Evolutionary conservation across 2,329 filamentous ascomycete genomes (phyloP), one percentile per base, ranked within the genome.

Genomic region (Cladophialophora psammophila): DNA sequence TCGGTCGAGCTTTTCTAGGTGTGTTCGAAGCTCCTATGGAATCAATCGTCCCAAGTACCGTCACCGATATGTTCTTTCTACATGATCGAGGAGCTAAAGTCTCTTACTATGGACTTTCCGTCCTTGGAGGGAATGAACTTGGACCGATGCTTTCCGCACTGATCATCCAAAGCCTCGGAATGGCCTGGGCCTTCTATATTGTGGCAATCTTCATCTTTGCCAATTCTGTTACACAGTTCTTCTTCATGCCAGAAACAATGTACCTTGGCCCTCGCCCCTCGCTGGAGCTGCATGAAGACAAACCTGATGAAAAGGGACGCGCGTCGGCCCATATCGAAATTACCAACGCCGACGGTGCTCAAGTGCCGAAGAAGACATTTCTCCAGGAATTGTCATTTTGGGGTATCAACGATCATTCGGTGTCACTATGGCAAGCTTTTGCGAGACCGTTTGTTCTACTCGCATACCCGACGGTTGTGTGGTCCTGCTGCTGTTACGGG

Each of bases 31-130:
- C 85, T 1, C 83, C 84, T 0, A 74, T 73, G n/a, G 60, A 54
- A 18, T 62, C 60, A 5, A 62, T 54, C 26, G 35, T 42, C 50
- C 48, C 84, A 0, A 76, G 85, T 8, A 85, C 84, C 1, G 85
- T 87, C 59, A 78, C 84, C 2, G 85, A 87, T 69, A 75, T 87
- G 34, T 87, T 87, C 75, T 87, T 86, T 72, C 75, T 87, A 15
- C 85, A 88, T 67, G 83, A 88, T 71, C 78, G 86, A 58, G 85
- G 84, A 1, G 69, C 66, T 2, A 71, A 72, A 60, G 69, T 62
- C 12, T 62, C 60, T 12, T 34, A 34, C 15, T 62, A 54, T 34
- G 60, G 60, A 3, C 60, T 62, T 31, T 62, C 60, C 3, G 60
- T 62, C 5, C 36, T 62, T 26, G 60, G 60, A 2, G 60, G 60